Base-by-base conservation (phyloP, 129 eudicot species). In the Escallonia rubra region DNA sequence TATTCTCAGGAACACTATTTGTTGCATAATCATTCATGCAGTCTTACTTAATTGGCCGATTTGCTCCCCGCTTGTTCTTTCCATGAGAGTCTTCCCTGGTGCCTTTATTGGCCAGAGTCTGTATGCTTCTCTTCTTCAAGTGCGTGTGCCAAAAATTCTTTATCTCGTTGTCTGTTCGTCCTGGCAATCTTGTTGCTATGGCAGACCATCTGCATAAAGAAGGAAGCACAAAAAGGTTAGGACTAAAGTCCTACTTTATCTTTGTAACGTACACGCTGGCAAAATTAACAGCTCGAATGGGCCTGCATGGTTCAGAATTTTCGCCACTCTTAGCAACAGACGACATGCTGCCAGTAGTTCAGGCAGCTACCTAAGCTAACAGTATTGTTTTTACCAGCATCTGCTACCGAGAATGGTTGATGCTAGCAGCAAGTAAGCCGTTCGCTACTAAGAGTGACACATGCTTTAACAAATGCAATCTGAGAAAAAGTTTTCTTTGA, bases 81-180 rank as follows among this genome's bases (percentile, higher is more conserved):
- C 41, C 4, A 6, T 41, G 14, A 40, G 10, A 60, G 15, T 41
- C 13, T 42, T 9, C 64, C 23, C 10, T 48, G 52, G 39, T 67
- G 44, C 5, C 8, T 42, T 9, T 23, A 14, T 39, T n/a, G 7
- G 61, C 15, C 14, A 8, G 55, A 55, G 14, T 57, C 41, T 43
- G 41, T n/a, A 57, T 12, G 16, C 10, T 3, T 38, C 41, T 63
- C 45, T 61, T 71, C 61, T 71, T 71, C 14, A 71, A 61, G 44
- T 53, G 76, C 58, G 76, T 42, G 68, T 71, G 47, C 76, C 76
- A 71, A n/a, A 47, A 71, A 53, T 71, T 71, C 34, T 71, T 71
- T 50, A 71, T 71, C 34, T 71, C 76, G 14, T 71, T 71, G 54
- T 71, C 69, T 41, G 76, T 71, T 62, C 76, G 43, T 51, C 76